Percentiles rank a stretch among this genome's conserved stretches.
Evolutionary conservation across 2,329 filamentous ascomycete genomes (phyloP).

Genomic region (Colletotrichum sp.): DNA sequence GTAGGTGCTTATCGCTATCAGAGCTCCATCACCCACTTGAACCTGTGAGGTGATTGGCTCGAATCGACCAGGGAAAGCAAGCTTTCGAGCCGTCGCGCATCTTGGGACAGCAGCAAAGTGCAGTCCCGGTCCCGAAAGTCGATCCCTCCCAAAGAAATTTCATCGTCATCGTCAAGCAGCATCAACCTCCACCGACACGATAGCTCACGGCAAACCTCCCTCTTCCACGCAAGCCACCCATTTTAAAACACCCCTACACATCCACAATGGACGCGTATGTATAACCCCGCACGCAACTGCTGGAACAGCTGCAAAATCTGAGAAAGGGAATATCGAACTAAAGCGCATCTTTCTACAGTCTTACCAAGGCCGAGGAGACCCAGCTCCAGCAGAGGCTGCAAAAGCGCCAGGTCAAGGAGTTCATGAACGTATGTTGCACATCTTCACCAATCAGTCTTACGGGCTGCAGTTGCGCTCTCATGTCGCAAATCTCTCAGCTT

Average conservation of each 20-base stretch:
- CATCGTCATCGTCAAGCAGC: conserved; percentile 21
- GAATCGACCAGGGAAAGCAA: conserved; percentile 9
- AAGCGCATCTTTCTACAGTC: conserved; percentile 41
- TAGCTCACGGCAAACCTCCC: background rate
- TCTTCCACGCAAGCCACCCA: background rate
- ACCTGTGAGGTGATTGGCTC: background rate
- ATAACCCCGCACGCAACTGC: background rate
- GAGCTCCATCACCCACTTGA: background rate
- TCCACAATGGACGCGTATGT: conserved; percentile 27
- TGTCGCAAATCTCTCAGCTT: background rate
- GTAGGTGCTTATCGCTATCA: conserved; percentile 12
- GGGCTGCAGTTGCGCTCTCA: background rate
- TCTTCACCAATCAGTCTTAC: background rate
- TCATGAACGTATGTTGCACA: conserved; percentile 79
- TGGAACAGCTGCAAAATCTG: conserved; percentile 6
- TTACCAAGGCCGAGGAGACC: conserved; percentile 82
- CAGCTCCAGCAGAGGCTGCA: conserved; percentile 95
- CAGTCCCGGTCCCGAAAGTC: background rate
- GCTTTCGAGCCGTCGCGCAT: background rate
- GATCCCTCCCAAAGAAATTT: conserved; percentile 23
- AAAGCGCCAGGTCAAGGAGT: conserved; percentile 98
- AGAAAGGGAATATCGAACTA: conserved; percentile 17
- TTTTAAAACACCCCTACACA: background rate
- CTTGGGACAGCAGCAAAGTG: background rate
- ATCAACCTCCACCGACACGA: background rate